Percentiles rank a stretch among this genome's conserved stretches.
phyloP scores from a whole-genome alignment of 345 rosid species.

The Fremontodendron californicum region DNA sequence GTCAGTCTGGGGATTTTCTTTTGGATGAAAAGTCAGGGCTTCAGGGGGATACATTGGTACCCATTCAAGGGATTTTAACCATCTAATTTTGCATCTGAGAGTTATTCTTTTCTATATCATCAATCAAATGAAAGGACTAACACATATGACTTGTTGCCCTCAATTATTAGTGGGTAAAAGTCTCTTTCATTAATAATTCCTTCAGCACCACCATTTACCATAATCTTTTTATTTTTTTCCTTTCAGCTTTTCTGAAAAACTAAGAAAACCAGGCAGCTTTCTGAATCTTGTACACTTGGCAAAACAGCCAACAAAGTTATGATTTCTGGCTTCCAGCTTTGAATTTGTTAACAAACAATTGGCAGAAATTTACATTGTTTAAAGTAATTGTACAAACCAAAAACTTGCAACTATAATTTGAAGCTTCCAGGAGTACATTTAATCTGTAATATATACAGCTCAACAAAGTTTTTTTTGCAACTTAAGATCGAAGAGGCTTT shows the following conservation, averaged over 20 bases:
- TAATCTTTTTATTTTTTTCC: not conserved
- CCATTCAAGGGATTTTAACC: not conserved
- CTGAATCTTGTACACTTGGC: not conserved
- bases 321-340: not conserved
- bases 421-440: not conserved
- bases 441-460: not conserved
- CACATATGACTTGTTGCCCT: slow-evolving; percentile 13
- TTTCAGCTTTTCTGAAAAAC: not conserved
- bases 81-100: not conserved
- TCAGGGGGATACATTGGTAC: no score
- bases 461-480: not conserved
- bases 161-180: slow-evolving; percentile 21
- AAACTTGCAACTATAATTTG: not conserved
- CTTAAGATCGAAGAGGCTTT: not conserved
- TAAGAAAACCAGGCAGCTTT: not conserved
- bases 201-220: not conserved
- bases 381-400: not conserved
- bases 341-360: not conserved
- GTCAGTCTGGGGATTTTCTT: no score
- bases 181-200: slow-evolving; percentile 16
- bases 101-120: not conserved
- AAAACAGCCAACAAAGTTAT: not conserved
- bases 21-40: no score
- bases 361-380: not conserved
- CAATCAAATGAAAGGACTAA: not conserved